Evolutionary conservation across 306 rosid species (phyloP).

Genomic region (Calophaca sinica): DNA sequence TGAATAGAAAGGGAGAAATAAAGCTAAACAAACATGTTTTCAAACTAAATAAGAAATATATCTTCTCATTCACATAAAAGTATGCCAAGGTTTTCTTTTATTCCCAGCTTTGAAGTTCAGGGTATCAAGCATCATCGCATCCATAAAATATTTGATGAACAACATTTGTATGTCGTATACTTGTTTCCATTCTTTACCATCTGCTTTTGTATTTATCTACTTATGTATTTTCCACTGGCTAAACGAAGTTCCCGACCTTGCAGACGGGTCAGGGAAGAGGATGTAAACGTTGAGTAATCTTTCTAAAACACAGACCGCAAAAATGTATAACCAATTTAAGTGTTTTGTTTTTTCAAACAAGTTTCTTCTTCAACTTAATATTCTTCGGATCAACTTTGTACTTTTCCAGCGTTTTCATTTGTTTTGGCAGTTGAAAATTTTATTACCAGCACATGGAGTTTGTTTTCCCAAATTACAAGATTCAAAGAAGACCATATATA

Average conservation of each 20-base stretch:
- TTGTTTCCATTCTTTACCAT: neutral
- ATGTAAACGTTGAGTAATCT: too few species aligned
- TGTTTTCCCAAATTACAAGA: neutral
- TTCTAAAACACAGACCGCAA: too few species aligned
- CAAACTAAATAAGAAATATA: slow-evolving; percentile 7
- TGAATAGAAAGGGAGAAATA: neutral
- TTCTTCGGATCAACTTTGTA: neutral
- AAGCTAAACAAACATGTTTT: neutral
- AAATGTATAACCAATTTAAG: too few species aligned
- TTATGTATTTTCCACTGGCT: slow-evolving; percentile 10
- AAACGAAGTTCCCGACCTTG: neutral
- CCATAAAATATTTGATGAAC: slow-evolving; percentile 16
- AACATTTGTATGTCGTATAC: slow-evolving; percentile 6
- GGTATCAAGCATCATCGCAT: slow-evolving; percentile 11
- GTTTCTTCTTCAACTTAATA: slow-evolving; percentile 4
- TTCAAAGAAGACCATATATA: neutral
- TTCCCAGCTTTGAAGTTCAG: slow-evolving; percentile 32
- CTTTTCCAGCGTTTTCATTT: neutral
- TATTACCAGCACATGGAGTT: neutral
- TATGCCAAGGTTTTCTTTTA: slow-evolving; percentile 8
- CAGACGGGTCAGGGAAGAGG: neutral
- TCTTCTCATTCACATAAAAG: slow-evolving; percentile 22
- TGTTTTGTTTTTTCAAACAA: too few species aligned
- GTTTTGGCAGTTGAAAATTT: neutral
- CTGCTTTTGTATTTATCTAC: too few species aligned